These are phyloP conservation scores for Discostella pseudostelligera DNA, from an alignment of 108 stramenopile genomes.

Conservation along the genomic window DNA sequence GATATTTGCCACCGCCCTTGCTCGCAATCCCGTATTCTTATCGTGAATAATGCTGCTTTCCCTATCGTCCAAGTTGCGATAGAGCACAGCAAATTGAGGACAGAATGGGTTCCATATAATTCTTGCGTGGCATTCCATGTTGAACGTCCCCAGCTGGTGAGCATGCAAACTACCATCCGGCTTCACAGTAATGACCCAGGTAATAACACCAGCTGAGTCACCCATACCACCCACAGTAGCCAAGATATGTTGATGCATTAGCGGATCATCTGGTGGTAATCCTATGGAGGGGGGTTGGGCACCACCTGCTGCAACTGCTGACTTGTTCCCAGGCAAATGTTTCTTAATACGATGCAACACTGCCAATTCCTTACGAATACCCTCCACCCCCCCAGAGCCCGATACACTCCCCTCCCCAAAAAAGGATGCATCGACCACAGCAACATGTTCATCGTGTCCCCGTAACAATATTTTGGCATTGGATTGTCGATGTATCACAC, in stretches of 20 bases:
- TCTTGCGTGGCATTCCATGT: too few relatives aligned
- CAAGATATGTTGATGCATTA: conserved; percentile 48
- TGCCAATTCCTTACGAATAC: conserved; percentile 11
- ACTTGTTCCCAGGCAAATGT: conserved; percentile 15
- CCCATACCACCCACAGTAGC: conserved; percentile 34
- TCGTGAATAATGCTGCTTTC: too few relatives aligned
- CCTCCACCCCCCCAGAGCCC: conserved; percentile 14
- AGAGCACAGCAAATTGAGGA: too few relatives aligned
- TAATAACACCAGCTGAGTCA: conserved; percentile 38
- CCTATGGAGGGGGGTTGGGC: conserved; percentile 46
- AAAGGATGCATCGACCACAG: conserved; percentile 41
- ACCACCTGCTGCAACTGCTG: too few relatives aligned
- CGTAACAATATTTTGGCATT: conserved; percentile 59
- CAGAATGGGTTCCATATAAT: too few relatives aligned
- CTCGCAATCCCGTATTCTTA: too few relatives aligned
- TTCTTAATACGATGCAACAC: conserved; percentile 1
- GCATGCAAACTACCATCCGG: too few relatives aligned
- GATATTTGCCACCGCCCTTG: too few relatives aligned
- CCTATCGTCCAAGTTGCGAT: too few relatives aligned
- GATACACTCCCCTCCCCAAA: conserved; percentile 22
- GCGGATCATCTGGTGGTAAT: too few relatives aligned
- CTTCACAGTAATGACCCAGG: conserved; percentile 46
- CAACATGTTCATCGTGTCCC: conserved; percentile 43
- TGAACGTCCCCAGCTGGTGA: too few relatives aligned
- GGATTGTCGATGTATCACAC: conserved; percentile 69